phyloP scores from a whole-genome alignment of 306 rosid species.

The Dalbergia cultrata region DNA sequence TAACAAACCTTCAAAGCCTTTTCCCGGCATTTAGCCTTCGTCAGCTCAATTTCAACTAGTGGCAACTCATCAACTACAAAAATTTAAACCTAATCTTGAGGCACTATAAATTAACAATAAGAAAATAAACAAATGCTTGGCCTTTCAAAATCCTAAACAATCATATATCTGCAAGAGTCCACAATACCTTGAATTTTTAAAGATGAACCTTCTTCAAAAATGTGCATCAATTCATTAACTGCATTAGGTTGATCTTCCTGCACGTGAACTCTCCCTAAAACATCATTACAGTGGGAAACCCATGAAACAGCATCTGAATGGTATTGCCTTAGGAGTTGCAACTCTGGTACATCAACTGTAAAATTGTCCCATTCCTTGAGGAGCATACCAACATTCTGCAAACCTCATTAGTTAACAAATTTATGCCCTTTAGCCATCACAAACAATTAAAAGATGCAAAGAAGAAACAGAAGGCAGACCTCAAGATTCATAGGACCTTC shows the following conservation, averaged over 20 bases:
- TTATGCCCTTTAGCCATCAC: conserved; percentile 32
- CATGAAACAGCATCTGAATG: conserved; percentile 71
- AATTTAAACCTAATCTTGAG: conserved; percentile 47
- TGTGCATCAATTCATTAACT: conserved; percentile 65
- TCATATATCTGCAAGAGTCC: conserved; percentile 30
- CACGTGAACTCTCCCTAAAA: conserved; percentile 59
- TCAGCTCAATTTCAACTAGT: conserved; percentile 77
- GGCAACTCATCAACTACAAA: conserved; percentile 86
- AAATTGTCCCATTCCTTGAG: conserved; percentile 73
- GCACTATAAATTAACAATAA: conserved; percentile 44
- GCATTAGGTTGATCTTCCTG: conserved; percentile 68
- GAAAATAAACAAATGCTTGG: conserved; percentile 37
- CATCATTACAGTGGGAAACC: conserved; percentile 67
- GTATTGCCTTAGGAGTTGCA: conserved; percentile 76
- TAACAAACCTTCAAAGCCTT: conserved; percentile 69
- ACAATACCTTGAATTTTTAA: conserved; percentile 83
- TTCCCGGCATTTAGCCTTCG: conserved; percentile 83
- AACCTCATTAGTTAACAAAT: conserved; percentile 42
- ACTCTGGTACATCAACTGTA: conserved; percentile 73
- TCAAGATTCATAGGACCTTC: conserved; percentile 70
- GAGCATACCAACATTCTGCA: conserved; percentile 76
- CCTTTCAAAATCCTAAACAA: conserved; percentile 19
- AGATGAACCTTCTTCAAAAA: conserved; percentile 73
- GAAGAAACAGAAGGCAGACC: conserved; percentile 58
- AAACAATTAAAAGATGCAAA: conserved; percentile 21